Conservation (phyloP, 2,329 filamentous ascomycete species). For the Cladosporium austrohemisphaericum region DNA sequence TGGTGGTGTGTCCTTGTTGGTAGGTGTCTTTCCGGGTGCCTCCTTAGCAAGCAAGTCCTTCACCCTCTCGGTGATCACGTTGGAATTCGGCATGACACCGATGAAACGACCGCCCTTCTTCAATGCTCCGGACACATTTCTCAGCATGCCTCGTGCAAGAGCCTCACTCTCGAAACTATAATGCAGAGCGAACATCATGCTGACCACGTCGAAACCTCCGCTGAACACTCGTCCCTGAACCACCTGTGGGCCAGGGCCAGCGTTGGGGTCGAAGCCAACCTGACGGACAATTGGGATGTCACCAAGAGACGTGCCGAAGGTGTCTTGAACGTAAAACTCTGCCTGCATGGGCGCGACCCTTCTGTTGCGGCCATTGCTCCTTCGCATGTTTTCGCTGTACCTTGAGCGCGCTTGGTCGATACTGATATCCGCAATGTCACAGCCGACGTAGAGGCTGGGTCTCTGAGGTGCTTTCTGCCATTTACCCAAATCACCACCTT, state of each 20-base stretch:
- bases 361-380: slow-evolving; percentile 42
- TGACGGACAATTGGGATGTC: slow-evolving; percentile 77
- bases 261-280: slow-evolving; percentile 79
- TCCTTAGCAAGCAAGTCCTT: slow-evolving; percentile 64
- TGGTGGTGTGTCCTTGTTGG: slow-evolving; percentile 16
- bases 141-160: slow-evolving; percentile 86
- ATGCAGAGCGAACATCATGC: slow-evolving; percentile 99
- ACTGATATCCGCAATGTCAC: slow-evolving; percentile 88
- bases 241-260: slow-evolving; percentile 54
- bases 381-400: slow-evolving; percentile 68
- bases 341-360: slow-evolving; percentile 59
- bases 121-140: slow-evolving; percentile 82
- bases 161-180: slow-evolving; percentile 93
- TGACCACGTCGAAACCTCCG: slow-evolving; percentile 87
- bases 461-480: slow-evolving; percentile 92
- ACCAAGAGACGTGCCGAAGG: slow-evolving; percentile 78
- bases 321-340: slow-evolving; percentile 87
- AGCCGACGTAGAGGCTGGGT: slow-evolving; percentile 88
- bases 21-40: slow-evolving; percentile 38
- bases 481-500: slow-evolving; percentile 91
- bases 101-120: slow-evolving; percentile 95
- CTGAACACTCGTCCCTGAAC: slow-evolving; percentile 65
- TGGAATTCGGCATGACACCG: slow-evolving; percentile 94
- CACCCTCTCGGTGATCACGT: slow-evolving; percentile 79
- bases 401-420: slow-evolving; percentile 86